Evolutionary conservation across 306 rosid genomes (phyloP).

Genomic region (Castanea sativa): DNA sequence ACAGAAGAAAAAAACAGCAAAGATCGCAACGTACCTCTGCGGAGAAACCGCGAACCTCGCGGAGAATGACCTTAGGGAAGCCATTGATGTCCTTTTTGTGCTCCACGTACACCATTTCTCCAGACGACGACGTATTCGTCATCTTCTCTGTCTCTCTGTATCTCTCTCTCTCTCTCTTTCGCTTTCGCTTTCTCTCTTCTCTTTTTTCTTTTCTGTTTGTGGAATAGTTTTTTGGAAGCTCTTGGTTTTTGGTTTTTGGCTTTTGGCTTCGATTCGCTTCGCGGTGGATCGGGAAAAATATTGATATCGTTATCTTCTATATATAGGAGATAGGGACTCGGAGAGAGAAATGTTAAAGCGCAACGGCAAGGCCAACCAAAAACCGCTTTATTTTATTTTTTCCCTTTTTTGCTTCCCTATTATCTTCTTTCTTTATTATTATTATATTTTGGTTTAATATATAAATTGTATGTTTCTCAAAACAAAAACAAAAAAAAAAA

Average conservation of each 20-base stretch:
- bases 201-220: background rate
- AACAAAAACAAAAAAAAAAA: no score
- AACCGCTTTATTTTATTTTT: no score
- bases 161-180: background rate
- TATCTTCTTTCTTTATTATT: no score
- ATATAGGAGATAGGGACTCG: background rate
- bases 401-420: no score
- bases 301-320: background rate
- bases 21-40: constrained; percentile 41
- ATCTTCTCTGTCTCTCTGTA: background rate
- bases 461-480: no score
- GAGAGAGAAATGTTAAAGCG: background rate
- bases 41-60: constrained; percentile 52
- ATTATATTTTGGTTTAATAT: no score
- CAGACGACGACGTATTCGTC: constrained; percentile 36
- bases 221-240: background rate
- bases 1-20: no score
- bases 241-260: background rate
- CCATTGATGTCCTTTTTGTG: constrained; percentile 44
- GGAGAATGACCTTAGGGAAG: constrained; percentile 55
- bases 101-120: constrained; percentile 36
- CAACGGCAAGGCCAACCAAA: background rate
- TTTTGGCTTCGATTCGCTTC: no score
- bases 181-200: background rate
- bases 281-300: background rate